Evolutionary conservation across 225 moss, liverwort and hornwort species (phyloP).

Genomic region (Anthoceros angustus): DNA sequence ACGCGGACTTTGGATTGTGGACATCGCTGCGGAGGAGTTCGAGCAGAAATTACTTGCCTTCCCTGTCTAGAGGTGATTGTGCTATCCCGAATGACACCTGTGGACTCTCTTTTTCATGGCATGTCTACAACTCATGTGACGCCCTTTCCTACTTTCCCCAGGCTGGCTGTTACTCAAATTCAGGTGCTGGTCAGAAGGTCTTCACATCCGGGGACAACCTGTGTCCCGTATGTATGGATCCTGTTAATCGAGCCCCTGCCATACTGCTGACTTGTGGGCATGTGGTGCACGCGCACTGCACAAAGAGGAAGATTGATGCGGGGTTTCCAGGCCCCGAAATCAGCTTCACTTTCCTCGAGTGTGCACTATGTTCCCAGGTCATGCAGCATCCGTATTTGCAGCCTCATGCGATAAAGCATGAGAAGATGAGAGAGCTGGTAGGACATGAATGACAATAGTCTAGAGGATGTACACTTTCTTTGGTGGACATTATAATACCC

Average conservation of each 20-base stretch:
- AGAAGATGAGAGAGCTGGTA: slow-evolving; percentile 35
- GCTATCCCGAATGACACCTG: no score
- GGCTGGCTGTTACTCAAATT: not conserved
- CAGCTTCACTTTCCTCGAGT: slow-evolving; percentile 46
- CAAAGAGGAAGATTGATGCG: slow-evolving; percentile 33
- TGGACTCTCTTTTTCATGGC: no score
- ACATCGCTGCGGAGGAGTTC: slow-evolving; percentile 51
- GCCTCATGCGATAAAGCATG: slow-evolving; percentile 26
- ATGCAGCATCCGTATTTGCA: slow-evolving; percentile 37
- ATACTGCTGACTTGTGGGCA: slow-evolving; percentile 41
- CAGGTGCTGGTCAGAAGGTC: slow-evolving; percentile 12
- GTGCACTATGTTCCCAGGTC: slow-evolving; percentile 32
- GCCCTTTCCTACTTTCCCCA: not conserved
- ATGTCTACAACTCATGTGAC: no score
- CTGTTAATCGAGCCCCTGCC: slow-evolving; percentile 39
- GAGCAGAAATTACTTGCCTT: slow-evolving; percentile 48
- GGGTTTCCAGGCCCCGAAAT: slow-evolving; percentile 46
- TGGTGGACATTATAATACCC: not conserved
- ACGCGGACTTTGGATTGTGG: slow-evolving; percentile 49
- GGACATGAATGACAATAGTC: not conserved
- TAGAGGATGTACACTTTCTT: not conserved
- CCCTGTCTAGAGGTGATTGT: slow-evolving; percentile 47
- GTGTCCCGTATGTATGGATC: slow-evolving; percentile 49
- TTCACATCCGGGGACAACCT: slow-evolving; percentile 37
- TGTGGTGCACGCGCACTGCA: slow-evolving; percentile 45